Base-by-base conservation (phyloP, 495 filamentous ascomycete genomes). In the Penicillium desertorum region DNA sequence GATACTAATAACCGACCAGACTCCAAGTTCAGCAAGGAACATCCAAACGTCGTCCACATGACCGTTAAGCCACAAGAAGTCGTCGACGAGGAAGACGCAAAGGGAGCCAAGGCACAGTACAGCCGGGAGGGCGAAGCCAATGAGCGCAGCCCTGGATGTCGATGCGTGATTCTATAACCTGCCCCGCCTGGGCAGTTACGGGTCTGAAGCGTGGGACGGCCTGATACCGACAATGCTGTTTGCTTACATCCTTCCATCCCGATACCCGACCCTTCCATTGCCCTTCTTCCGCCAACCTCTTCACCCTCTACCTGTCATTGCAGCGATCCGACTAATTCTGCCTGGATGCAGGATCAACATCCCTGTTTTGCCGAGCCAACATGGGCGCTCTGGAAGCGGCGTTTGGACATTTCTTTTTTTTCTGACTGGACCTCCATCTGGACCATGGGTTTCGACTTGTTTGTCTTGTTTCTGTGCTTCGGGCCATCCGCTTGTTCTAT, bases 1-100 rank as follows among this genome's bases (percentile, higher is more conserved):
- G 9, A 16, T 32, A 12, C 62, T 66, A 39, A 59, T 57, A 49
- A 32, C 19, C 4, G 16, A 52, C 17, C 63, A 96, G 92, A 95
- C 49, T 93, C 88, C 63, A 85, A 83, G 46, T 92, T 96, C 65
- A 87, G 80, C 57, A 71, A 78, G 25, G 88, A 87, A 47, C 77
- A 88, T 23, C 77, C 79, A 7, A 95, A 95, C 63, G 90, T 96
- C 50, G 85, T 96, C 14, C 92, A 96, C 74, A 96, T 96, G 92
- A 94, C 90, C 20, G 82, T 96, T 54, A 88, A 89, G 63, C 92
- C 92, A 2, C 87, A 91, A 71, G 92, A 96, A 59, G 78, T 94
- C 57, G 81, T 92, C 55, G 91, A 96, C 58, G 92, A 96, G 66
- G 91, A 92, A 68, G 92, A 96, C 58, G 84, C 83, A 36, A 92